Conservation (phyloP, 1,284 basidiomycete species). For the Pseudozyma thailandica region DNA sequence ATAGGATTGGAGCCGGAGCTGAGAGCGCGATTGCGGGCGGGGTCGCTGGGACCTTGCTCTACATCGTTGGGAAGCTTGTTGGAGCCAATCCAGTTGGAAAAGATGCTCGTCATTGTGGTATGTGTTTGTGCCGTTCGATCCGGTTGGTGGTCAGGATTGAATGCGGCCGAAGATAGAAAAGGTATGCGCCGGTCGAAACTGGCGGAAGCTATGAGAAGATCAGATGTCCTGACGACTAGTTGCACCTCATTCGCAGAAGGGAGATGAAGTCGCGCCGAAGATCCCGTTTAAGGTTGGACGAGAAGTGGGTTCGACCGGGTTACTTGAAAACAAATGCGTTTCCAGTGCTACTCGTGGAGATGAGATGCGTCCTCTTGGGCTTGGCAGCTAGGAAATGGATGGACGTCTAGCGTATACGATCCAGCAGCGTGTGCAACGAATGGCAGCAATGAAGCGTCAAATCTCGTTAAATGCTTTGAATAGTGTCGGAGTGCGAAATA, state of each 20-base stretch:
- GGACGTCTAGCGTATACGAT: too few relatives aligned
- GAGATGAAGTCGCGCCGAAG: neutral
- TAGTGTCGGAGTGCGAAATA: too few relatives aligned
- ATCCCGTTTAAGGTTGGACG: too few relatives aligned
- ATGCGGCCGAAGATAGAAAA: neutral
- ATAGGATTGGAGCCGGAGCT: conserved; percentile 29
- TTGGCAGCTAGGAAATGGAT: too few relatives aligned
- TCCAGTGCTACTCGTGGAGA: too few relatives aligned
- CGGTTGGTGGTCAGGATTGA: neutral
- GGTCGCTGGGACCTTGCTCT: conserved; percentile 30
- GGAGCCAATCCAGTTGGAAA: conserved; percentile 39
- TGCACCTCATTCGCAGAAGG: neutral
- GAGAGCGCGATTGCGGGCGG: conserved; percentile 12
- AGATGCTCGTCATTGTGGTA: conserved; percentile 37
- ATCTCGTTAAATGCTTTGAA: too few relatives aligned
- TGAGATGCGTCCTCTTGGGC: too few relatives aligned
- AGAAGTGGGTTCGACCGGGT: too few relatives aligned
- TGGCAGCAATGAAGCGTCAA: too few relatives aligned
- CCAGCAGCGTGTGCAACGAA: too few relatives aligned
- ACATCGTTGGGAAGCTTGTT: conserved; percentile 24
- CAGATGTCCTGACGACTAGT: neutral
- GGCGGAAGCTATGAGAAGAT: neutral
- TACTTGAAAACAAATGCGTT: too few relatives aligned
- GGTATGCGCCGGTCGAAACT: neutral
- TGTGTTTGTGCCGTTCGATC: neutral